Conservation (phyloP, 257 asterid species). For the Solanum chmielewskii region DNA sequence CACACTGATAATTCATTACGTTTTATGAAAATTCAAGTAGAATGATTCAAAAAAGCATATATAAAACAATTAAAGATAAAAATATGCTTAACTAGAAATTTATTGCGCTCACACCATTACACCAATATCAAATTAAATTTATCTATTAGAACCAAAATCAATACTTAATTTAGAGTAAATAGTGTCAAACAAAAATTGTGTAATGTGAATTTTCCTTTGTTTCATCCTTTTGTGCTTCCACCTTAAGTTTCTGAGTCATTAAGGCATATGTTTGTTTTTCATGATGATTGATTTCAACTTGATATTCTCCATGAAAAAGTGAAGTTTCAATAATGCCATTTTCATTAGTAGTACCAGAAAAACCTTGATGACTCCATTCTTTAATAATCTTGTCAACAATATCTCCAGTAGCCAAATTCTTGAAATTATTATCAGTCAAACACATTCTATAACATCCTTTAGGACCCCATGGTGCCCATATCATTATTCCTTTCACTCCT, state of each 20-base stretch:
- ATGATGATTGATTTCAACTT: background rate
- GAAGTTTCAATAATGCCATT: slow-evolving; percentile 27
- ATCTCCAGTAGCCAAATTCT: slow-evolving; percentile 33
- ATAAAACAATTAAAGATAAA: too few species aligned
- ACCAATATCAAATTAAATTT: background rate
- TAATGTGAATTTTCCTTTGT: background rate
- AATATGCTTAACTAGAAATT: too few species aligned
- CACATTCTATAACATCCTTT: slow-evolving; percentile 56
- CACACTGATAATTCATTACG: too few species aligned
- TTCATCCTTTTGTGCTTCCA: background rate
- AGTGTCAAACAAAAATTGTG: background rate
- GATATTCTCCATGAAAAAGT: slow-evolving; percentile 41
- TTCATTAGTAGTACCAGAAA: slow-evolving; percentile 12
- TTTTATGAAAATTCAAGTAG: too few species aligned
- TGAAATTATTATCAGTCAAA: slow-evolving; percentile 41
- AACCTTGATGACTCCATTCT: background rate
- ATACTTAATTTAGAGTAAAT: background rate
- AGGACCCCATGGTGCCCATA: slow-evolving; percentile 51
- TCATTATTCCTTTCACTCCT: slow-evolving; percentile 22
- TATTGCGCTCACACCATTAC: too few species aligned
- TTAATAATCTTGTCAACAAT: slow-evolving; percentile 25
- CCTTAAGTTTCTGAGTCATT: background rate
- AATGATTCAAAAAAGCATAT: too few species aligned
- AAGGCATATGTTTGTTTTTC: background rate
- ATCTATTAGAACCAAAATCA: background rate